These are phyloP conservation scores for Cladobotryum mycophilum DNA, from an alignment of 2,329 filamentous ascomycete genomes.

Conservation along the genomic window DNA sequence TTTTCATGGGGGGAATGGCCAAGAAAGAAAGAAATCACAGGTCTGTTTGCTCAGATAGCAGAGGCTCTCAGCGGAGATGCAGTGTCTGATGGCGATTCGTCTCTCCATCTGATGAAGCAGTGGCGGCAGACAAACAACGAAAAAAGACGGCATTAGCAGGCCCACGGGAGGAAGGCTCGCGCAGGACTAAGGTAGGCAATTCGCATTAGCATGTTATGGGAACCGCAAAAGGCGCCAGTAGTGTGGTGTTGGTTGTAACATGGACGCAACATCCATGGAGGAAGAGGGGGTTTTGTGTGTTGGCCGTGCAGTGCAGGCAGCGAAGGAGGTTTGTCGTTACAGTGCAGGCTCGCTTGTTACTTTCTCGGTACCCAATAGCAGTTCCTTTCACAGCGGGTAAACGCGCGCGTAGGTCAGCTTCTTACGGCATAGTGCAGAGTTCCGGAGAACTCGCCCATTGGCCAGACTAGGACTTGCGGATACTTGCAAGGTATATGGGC, in stretches of 20 bases:
- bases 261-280: constrained; percentile 1
- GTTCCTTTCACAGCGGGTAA: constrained; percentile 17
- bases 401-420: constrained; percentile 25
- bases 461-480: constrained; percentile 10
- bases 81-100: too few species aligned
- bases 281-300: constrained; percentile 16
- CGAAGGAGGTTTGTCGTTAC: constrained; percentile 7
- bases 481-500: neutral
- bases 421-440: constrained; percentile 12
- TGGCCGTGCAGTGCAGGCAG: constrained; percentile 19
- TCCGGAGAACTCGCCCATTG: constrained; percentile 24
- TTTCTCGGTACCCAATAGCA: constrained; percentile 26
- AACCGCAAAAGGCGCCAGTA: too few species aligned
- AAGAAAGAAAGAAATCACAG: too few species aligned
- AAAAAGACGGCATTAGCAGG: too few species aligned
- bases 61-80: too few species aligned
- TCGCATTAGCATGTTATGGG: too few species aligned
- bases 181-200: too few species aligned
- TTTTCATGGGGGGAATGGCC: too few species aligned
- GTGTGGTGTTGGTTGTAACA: constrained; percentile 1
- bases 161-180: too few species aligned
- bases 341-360: constrained; percentile 23
- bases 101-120: too few species aligned
- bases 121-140: too few species aligned
- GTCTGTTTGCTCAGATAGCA: too few species aligned